These are phyloP conservation scores for Kregervanrija delftensis DNA, from an alignment of 805 yeast species.

Conservation along the genomic window DNA sequence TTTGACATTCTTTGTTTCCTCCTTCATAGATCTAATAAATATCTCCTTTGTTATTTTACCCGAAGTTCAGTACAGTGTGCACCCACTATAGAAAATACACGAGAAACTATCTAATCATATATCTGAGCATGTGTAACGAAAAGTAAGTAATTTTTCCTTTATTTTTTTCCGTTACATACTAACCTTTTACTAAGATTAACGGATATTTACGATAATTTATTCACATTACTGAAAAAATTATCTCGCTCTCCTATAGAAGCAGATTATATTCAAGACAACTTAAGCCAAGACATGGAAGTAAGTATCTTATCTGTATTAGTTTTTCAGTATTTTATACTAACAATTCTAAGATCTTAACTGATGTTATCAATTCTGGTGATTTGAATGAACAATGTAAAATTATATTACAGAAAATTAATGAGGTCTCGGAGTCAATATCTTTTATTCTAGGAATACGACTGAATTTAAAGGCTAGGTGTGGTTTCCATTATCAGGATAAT, in stretches of 20 bases:
- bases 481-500: not conserved
- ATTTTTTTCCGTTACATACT: not conserved
- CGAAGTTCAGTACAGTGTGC: no score
- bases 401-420: conserved; percentile 1
- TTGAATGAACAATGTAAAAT: conserved; percentile 1
- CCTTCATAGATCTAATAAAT: no score
- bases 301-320: not conserved
- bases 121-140: not conserved
- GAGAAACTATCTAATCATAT: no score
- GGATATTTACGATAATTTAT: conserved; percentile 4
- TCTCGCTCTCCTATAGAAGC: conserved; percentile 1
- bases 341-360: not conserved
- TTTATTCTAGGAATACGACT: not conserved
- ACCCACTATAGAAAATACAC: no score
- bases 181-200: conserved; percentile 1
- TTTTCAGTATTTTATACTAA: not conserved
- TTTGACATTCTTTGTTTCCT: no score
- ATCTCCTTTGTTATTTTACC: no score
- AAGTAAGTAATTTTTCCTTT: not conserved
- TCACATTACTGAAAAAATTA: not conserved
- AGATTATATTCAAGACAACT: not conserved
- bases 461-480: not conserved
- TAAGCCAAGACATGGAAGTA: conserved; percentile 2
- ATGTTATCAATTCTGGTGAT: not conserved
- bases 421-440: conserved; percentile 1